Percentiles rank a stretch among this genome's conserved stretches.
These are phyloP conservation scores for Adansonia gregorii DNA, from an alignment of 441 rosid species.

Conservation along the genomic window DNA sequence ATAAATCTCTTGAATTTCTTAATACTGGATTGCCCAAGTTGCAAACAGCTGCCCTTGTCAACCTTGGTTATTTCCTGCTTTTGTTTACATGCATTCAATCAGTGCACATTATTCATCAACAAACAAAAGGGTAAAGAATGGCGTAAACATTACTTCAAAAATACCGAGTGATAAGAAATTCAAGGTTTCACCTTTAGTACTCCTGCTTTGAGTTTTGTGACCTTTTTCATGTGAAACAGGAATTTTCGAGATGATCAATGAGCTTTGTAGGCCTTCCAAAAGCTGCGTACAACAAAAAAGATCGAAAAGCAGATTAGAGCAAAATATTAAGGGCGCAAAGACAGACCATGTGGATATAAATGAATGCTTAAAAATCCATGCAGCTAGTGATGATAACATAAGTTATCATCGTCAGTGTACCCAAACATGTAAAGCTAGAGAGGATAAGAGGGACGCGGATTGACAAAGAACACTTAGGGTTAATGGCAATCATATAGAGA, in stretches of 20 bases:
- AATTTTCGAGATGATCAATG: slow-evolving; percentile 82
- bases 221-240: slow-evolving; percentile 74
- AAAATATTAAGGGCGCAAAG: neutral
- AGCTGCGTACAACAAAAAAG: slow-evolving; percentile 52
- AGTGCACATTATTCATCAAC: neutral
- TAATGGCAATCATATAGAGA: neutral
- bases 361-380: neutral
- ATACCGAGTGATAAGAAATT: slow-evolving; percentile 7
- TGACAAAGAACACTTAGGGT: neutral
- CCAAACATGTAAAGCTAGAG: neutral
- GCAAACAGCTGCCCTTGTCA: slow-evolving; percentile 29
- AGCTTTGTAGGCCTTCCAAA: slow-evolving; percentile 94
- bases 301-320: neutral
- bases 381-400: neutral
- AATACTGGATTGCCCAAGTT: slow-evolving; percentile 21
- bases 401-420: neutral
- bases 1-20: slow-evolving; percentile 27
- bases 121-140: neutral
- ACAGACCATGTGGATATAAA: neutral
- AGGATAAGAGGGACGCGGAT: neutral
- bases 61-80: slow-evolving; percentile 61
- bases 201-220: slow-evolving; percentile 61
- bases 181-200: slow-evolving; percentile 57
- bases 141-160: neutral
- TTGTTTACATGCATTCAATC: neutral